These are phyloP conservation scores for Phascolomyces articulosus DNA, from an alignment of 371 early-diverging fungal genomes.

Conservation along the genomic window DNA sequence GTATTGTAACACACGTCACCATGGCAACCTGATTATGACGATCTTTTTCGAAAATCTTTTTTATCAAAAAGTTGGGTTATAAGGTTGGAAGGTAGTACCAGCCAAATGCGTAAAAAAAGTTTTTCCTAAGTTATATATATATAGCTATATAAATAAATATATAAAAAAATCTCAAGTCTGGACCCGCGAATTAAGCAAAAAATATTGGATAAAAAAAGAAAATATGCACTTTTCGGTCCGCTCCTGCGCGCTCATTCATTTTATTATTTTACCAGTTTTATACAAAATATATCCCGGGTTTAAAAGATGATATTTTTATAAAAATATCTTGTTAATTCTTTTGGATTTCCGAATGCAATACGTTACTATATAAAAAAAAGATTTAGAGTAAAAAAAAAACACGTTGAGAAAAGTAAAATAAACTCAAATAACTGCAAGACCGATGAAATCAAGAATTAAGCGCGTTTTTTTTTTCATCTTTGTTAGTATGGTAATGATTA, in stretches of 20 bases:
- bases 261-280: not conserved
- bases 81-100: not conserved
- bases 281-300: not conserved
- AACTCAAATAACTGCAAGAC: too few species aligned
- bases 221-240: constrained; percentile 8
- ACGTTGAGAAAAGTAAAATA: too few species aligned
- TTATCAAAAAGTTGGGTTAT: too few species aligned
- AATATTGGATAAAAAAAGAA: constrained; percentile 2
- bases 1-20: not conserved
- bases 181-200: not conserved
- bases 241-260: not conserved
- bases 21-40: constrained; percentile 1
- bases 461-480: not conserved
- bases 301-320: too few species aligned
- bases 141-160: too few species aligned
- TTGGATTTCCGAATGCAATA: too few species aligned
- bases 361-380: too few species aligned
- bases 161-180: not conserved
- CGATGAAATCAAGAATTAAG: too few species aligned
- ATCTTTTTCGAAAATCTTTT: not conserved
- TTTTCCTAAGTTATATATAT: not conserved
- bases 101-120: not conserved
- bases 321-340: too few species aligned
- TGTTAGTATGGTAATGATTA: too few species aligned
- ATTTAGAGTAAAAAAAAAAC: too few species aligned